Conservation (phyloP, 1,139 yeast species). For the Tardiomyces digboiensis region DNA sequence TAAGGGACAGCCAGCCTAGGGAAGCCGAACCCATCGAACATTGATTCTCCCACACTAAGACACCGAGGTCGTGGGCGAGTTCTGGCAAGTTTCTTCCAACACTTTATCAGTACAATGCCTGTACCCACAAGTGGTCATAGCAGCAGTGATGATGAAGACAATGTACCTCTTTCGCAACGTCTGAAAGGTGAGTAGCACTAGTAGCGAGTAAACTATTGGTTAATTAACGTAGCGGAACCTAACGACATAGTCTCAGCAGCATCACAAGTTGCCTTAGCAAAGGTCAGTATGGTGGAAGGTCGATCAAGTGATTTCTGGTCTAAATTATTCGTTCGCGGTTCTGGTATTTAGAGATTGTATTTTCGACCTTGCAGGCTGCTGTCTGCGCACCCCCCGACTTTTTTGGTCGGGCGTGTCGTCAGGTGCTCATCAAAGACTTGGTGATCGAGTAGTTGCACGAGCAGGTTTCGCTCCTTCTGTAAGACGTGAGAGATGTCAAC, state of each 20-base stretch:
- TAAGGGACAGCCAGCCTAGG: no score
- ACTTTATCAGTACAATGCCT: background rate
- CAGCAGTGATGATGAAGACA: background rate
- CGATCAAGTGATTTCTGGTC: no score
- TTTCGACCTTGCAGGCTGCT: no score
- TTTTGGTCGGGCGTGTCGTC: no score
- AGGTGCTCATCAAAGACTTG: no score
- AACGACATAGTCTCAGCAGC: background rate
- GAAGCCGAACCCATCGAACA: no score
- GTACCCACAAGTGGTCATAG: background rate
- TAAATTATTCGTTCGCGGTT: no score
- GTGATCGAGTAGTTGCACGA: no score
- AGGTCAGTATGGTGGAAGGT: background rate
- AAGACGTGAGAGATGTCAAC: no score
- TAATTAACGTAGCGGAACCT: background rate
- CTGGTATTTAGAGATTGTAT: no score
- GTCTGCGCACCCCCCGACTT: no score
- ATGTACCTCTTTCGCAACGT: background rate
- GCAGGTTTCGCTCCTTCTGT: no score
- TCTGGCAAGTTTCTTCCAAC: background rate
- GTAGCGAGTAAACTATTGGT: background rate
- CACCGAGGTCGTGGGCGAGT: background rate
- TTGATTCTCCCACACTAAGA: background rate
- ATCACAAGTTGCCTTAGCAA: background rate
- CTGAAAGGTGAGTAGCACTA: background rate